phyloP scores from a whole-genome alignment of 192 early-diverging fungal species.

The Chytriomyces sp. region DNA sequence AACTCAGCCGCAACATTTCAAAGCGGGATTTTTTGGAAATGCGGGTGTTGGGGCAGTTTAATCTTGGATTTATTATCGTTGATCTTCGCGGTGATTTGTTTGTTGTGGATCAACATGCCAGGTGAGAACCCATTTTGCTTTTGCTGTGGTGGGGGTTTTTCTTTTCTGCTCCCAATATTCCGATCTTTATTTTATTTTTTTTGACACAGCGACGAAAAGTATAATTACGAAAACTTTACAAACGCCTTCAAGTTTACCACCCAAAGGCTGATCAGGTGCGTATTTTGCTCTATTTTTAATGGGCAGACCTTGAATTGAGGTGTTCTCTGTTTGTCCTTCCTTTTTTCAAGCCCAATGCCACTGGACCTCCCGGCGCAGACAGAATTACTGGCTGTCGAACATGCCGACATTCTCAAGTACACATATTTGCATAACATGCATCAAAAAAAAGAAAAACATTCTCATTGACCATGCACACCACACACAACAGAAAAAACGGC shows the following conservation, averaged over 20 bases:
- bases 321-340: neutral
- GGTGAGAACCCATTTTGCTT: constrained; percentile 33
- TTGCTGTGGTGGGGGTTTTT: neutral
- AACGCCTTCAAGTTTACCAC: constrained; percentile 34
- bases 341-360: constrained; percentile 59
- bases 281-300: neutral
- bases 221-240: constrained; percentile 87
- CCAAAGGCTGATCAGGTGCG: constrained; percentile 62
- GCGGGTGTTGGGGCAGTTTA: constrained; percentile 94
- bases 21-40: constrained; percentile 85
- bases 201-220: constrained; percentile 84
- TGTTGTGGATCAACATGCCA: constrained; percentile 97
- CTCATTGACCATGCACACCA: neutral
- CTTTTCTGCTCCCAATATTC: neutral
- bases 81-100: constrained; percentile 75
- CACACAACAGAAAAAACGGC: constrained; percentile 68
- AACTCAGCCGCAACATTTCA: constrained; percentile 56
- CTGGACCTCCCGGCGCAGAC: constrained; percentile 78
- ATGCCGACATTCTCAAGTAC: constrained; percentile 65
- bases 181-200: constrained; percentile 20
- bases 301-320: too few relatives aligned
- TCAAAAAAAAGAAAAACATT: neutral
- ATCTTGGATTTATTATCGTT: constrained; percentile 91
- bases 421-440: neutral
- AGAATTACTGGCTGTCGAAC: constrained; percentile 79